Conservation (phyloP, 2,329 filamentous ascomycete genomes). For the Trichoderma endophyticum region DNA sequence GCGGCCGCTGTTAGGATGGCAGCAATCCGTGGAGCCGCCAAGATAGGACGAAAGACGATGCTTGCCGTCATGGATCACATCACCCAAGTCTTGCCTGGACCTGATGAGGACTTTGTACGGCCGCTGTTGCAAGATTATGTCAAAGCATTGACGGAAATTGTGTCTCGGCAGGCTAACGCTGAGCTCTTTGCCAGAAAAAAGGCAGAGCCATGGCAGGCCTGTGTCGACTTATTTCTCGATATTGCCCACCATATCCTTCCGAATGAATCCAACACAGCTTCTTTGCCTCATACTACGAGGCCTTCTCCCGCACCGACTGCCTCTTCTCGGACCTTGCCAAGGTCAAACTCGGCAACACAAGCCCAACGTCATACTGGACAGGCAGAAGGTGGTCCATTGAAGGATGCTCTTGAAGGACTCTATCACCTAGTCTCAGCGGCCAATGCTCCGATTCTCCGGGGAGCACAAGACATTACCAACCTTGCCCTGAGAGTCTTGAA, state of each 20-base stretch:
- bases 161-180: slow-evolving; percentile 71
- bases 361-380: slow-evolving; percentile 29
- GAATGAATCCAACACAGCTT: slow-evolving; percentile 39
- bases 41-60: slow-evolving; percentile 73
- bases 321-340: slow-evolving; percentile 29
- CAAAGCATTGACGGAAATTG: slow-evolving; percentile 67
- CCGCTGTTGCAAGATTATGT: slow-evolving; percentile 74
- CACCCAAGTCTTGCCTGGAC: slow-evolving; percentile 64
- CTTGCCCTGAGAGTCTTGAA: slow-evolving; percentile 60
- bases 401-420: slow-evolving; percentile 58
- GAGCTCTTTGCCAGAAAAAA: slow-evolving; percentile 66
- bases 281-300: slow-evolving; percentile 32
- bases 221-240: slow-evolving; percentile 68
- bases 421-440: slow-evolving; percentile 60
- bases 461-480: slow-evolving; percentile 54
- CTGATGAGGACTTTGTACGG: slow-evolving; percentile 61
- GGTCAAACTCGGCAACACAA: slow-evolving; percentile 31
- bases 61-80: slow-evolving; percentile 78
- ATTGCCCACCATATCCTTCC: slow-evolving; percentile 51
- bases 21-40: slow-evolving; percentile 65
- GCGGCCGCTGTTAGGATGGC: slow-evolving; percentile 69
- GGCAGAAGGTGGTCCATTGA: slow-evolving; percentile 34
- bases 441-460: slow-evolving; percentile 63
- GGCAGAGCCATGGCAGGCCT: slow-evolving; percentile 62
- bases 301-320: slow-evolving; percentile 47